Conservation (phyloP, 768 basidiomycete species). For the Mrakia hoshinonis region DNA sequence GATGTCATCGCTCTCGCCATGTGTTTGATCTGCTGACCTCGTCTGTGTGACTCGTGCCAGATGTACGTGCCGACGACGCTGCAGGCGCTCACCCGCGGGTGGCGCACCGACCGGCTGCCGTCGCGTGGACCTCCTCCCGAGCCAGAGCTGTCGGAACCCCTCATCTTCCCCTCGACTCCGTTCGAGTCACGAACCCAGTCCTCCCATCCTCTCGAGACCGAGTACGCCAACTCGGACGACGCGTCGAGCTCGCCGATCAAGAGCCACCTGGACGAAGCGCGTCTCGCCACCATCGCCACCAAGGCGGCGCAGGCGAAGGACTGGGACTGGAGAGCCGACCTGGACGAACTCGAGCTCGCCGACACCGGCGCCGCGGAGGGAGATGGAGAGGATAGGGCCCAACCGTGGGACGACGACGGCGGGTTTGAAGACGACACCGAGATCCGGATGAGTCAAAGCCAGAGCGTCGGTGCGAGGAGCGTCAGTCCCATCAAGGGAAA, state of each 20-base stretch:
- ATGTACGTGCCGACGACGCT: slow-evolving; percentile 22
- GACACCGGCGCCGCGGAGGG: slow-evolving; percentile 16
- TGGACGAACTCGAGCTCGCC: slow-evolving; percentile 41
- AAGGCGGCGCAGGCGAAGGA: background rate
- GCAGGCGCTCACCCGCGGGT: slow-evolving; percentile 13
- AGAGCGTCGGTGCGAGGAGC: background rate
- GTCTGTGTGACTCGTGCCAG: too few relatives aligned
- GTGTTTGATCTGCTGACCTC: too few relatives aligned
- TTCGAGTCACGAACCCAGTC: background rate
- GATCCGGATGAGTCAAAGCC: slow-evolving; percentile 1
- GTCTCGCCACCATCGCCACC: background rate
- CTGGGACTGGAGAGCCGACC: slow-evolving; percentile 31
- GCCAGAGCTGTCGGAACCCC: background rate
- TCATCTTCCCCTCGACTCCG: background rate
- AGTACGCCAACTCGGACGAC: background rate
- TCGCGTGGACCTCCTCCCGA: background rate
- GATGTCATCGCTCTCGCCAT: background rate
- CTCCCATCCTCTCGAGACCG: background rate
- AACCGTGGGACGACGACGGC: background rate
- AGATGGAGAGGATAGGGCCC: background rate
- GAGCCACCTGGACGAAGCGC: background rate
- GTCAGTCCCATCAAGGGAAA: too few relatives aligned
- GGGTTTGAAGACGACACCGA: slow-evolving; percentile 11
- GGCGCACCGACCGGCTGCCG: slow-evolving; percentile 2
- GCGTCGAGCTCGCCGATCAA: background rate